phyloP scores from a whole-genome alignment of 345 rosid species.

The Litchi chinensis region DNA sequence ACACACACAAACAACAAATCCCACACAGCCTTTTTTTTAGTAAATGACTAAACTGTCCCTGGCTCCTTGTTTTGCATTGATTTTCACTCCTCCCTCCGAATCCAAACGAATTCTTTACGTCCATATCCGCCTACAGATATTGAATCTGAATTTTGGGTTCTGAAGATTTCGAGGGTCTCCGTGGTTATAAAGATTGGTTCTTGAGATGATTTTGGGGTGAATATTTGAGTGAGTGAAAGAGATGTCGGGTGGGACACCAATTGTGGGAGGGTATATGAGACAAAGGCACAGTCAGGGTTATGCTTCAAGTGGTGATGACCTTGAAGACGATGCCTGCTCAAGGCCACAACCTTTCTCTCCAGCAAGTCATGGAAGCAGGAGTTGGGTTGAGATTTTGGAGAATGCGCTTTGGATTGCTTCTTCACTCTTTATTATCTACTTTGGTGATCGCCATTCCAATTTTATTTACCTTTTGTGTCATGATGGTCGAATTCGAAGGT shows the following conservation, averaged over 20 bases:
- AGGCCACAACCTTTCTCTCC: conserved; percentile 56
- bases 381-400: conserved; percentile 77
- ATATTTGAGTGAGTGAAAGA: conserved; percentile 1
- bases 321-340: conserved; percentile 95
- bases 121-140: conserved; percentile 27
- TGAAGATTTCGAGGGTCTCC: conserved; percentile 11
- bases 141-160: conserved; percentile 31
- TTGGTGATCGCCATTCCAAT: conserved; percentile 78
- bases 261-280: conserved; percentile 84
- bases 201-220: no score
- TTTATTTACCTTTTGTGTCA: conserved; percentile 66
- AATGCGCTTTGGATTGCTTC: conserved; percentile 85
- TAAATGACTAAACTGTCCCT: background rate
- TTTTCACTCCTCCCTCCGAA: conserved; percentile 10
- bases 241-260: conserved; percentile 96
- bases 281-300: conserved; percentile 96
- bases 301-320: conserved; percentile 82
- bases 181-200: background rate
- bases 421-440: conserved; percentile 72
- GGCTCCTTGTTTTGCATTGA: conserved; percentile 1
- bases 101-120: conserved; percentile 17
- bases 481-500: conserved; percentile 89
- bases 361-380: conserved; percentile 41
- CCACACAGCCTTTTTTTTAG: background rate
- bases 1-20: conserved; percentile 3